phyloP scores from a whole-genome alignment of 108 stramenopile species.

The Seminavis robusta region DNA sequence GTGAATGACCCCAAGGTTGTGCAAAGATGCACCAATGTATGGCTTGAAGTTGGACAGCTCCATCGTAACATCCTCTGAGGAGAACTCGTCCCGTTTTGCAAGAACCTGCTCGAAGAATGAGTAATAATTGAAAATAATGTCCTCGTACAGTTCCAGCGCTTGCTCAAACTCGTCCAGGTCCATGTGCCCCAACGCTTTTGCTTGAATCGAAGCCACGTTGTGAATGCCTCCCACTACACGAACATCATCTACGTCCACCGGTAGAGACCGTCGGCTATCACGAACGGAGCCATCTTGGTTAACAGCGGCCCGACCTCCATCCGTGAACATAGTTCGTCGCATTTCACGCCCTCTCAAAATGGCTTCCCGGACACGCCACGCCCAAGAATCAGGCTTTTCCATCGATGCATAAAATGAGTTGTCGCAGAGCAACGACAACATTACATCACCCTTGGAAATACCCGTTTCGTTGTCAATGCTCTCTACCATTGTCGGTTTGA shows the following conservation, averaged over 20 bases:
- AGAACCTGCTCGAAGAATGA: conserved; percentile 30
- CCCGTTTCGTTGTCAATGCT: conserved; percentile 37
- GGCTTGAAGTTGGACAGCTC: conserved; percentile 19
- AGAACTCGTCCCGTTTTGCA: conserved; percentile 7
- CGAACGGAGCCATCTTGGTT: not conserved
- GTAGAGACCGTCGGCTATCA: conserved; percentile 8
- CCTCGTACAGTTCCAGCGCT: conserved; percentile 36
- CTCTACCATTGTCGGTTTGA: too few species aligned
- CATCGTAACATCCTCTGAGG: not conserved
- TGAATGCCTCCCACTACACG: conserved; percentile 15
- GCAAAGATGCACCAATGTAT: conserved; percentile 29
- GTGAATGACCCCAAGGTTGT: conserved; percentile 41
- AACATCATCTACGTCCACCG: conserved; percentile 26
- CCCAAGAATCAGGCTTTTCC: conserved; percentile 29
- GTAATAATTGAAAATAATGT: conserved; percentile 38
- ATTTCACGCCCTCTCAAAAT: conserved; percentile 36
- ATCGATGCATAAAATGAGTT: conserved; percentile 10
- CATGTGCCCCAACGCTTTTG: conserved; percentile 28
- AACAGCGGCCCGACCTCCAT: not conserved
- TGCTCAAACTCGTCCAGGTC: conserved; percentile 42
- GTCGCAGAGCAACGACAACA: conserved; percentile 37
- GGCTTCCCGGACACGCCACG: conserved; percentile 25
- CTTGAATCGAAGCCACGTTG: conserved; percentile 18
- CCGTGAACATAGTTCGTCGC: conserved; percentile 12
- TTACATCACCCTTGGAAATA: conserved; percentile 48